Evolutionary conservation across 129 eudicot genomes (phyloP), one percentile per base, ranked within the genome.

Genomic region (Oenanthe sinensis): DNA sequence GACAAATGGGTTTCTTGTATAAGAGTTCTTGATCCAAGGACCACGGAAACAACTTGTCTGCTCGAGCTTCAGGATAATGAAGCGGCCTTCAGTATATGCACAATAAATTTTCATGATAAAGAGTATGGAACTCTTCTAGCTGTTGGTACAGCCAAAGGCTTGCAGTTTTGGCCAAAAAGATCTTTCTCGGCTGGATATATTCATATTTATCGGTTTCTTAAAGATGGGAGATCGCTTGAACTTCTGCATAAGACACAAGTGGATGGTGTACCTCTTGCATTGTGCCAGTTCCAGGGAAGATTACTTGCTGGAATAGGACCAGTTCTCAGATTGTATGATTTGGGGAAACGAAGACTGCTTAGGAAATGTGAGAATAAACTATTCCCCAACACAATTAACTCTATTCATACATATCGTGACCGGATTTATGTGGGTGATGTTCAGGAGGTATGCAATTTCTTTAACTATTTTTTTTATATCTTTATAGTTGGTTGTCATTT

Each of bases 161-260:
- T 96, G 33, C 97, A 90, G 40, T 96, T 89, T 72, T 90, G 91
- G 94, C 99, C 99, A 71, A 96, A 89, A 87, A 79, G 86, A 80
- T 88, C 97, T 33, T 68, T 87, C 52, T 85, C 85, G 2, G 97
- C 97, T 42, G 99, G 93, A 74, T 96, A 83, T 85, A 92, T 96
- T 76, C 99, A 96, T 84, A 90, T 96, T 70, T 96, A 96, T 79
- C 88, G 97, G 79, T 96, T 96, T 76, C 87, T 87, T 60, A 93
- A 96, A 80, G 96, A 92, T 80, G 99, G 99, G 75, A 96, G 75
- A 72, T 88, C 87, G 19, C 90, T 96, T 76, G 97, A 96, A 80
- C 97, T 96, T 81, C 65, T 96, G 89, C 99, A 96, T 87, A 96
- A 96, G 83, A 96, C 99, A 16, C 97, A 90, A 85, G 97, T 96